Evolutionary conservation across 257 asterid genomes (phyloP).

Genomic region (Salvia rosmarinus): DNA sequence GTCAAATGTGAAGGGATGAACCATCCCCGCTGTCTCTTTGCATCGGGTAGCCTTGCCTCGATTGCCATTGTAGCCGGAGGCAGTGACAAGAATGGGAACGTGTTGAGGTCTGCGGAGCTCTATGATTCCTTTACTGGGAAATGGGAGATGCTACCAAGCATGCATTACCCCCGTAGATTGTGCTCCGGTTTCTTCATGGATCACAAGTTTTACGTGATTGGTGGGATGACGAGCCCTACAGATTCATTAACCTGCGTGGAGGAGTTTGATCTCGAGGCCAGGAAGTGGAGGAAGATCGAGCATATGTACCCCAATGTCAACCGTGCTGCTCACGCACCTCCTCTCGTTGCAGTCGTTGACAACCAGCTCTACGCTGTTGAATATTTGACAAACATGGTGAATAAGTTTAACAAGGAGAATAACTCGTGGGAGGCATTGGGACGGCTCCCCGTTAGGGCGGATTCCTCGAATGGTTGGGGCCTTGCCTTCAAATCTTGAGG

Average conservation of each 20-base stretch:
- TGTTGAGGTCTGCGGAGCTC: constrained; percentile 77
- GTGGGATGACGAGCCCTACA: constrained; percentile 72
- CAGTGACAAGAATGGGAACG: constrained; percentile 66
- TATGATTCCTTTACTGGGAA: constrained; percentile 65
- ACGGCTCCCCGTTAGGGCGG: constrained; percentile 80
- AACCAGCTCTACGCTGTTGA: constrained; percentile 77
- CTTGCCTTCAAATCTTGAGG: constrained; percentile 85
- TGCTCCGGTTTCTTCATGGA: constrained; percentile 91
- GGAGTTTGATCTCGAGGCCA: constrained; percentile 69
- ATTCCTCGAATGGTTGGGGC: constrained; percentile 87
- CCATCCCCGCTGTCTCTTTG: constrained; percentile 80
- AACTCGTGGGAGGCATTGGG: constrained; percentile 81
- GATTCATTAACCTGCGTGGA: constrained; percentile 82
- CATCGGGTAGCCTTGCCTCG: constrained; percentile 70
- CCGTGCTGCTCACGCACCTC: constrained; percentile 87
- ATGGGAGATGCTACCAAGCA: constrained; percentile 81
- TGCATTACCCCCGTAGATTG: constrained; percentile 74
- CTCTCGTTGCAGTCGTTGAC: constrained; percentile 82
- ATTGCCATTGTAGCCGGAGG: constrained; percentile 81
- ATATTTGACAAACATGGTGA: constrained; percentile 74
- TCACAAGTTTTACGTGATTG: constrained; percentile 74
- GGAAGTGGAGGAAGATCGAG: constrained; percentile 74
- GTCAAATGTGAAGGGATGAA: constrained; percentile 73
- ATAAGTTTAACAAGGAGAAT: constrained; percentile 56
- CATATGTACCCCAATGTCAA: constrained; percentile 74